phyloP scores from a whole-genome alignment of 306 rosid species.

The Inga oerstediana region DNA sequence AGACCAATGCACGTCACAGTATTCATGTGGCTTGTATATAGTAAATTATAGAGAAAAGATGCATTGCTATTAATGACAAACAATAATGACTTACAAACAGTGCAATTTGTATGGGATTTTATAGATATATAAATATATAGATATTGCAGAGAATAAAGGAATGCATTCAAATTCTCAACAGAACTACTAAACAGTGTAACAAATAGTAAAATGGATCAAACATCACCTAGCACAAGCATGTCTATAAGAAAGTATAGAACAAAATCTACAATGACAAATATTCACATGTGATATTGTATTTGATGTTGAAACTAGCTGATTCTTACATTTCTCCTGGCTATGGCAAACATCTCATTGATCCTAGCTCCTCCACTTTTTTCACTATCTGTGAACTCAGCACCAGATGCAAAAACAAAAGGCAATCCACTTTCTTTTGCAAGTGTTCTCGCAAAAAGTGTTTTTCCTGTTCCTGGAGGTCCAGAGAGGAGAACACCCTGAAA shows the following conservation, averaged over 20 bases:
- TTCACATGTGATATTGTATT: constrained; percentile 30
- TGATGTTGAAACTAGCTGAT: constrained; percentile 21
- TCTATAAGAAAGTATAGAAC: constrained; percentile 16
- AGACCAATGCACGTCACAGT: background rate
- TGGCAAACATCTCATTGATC: constrained; percentile 88
- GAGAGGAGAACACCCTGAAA: constrained; percentile 96
- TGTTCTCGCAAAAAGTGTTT: constrained; percentile 96
- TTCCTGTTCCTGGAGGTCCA: constrained; percentile 99
- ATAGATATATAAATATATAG: background rate
- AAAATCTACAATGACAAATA: constrained; percentile 20
- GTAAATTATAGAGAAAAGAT: background rate
- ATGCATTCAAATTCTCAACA: constrained; percentile 27
- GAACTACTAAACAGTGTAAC: constrained; percentile 13
- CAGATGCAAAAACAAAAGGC: constrained; percentile 97
- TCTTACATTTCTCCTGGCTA: constrained; percentile 92
- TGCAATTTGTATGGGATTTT: background rate
- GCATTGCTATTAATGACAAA: background rate
- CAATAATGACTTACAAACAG: background rate
- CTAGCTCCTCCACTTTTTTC: constrained; percentile 94
- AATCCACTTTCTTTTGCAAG: constrained; percentile 89
- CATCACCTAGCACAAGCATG: background rate
- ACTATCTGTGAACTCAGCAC: constrained; percentile 98
- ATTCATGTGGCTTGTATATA: background rate
- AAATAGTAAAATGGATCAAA: constrained; percentile 27
- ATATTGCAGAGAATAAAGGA: constrained; percentile 1